Percentiles rank a stretch among this genome's conserved stretches.
Conservation (phyloP, 306 rosid genomes). For the Dryas alaskensis region DNA sequence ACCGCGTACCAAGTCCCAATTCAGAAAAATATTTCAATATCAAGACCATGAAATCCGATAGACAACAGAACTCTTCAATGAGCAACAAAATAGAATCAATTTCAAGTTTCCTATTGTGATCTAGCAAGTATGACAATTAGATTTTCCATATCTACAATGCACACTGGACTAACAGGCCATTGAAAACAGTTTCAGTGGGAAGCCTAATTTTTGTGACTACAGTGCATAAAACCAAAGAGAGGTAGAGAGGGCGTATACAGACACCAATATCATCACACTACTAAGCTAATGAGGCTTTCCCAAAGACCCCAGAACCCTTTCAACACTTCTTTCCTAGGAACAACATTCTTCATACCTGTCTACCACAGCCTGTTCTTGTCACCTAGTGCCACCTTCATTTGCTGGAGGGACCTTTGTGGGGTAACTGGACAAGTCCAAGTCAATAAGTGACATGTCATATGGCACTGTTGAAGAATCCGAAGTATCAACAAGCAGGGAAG, state of each 20-base stretch:
- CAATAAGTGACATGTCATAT: constrained; percentile 78
- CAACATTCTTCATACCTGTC: constrained; percentile 30
- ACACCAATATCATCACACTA: constrained; percentile 29
- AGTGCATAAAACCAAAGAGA: constrained; percentile 27
- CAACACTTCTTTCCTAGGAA: constrained; percentile 15
- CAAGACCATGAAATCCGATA: constrained; percentile 12
- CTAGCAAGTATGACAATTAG: constrained; percentile 38
- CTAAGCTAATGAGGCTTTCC: constrained; percentile 24
- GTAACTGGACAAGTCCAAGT: constrained; percentile 74
- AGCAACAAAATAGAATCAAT: constrained; percentile 12
- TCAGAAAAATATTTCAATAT: not conserved
- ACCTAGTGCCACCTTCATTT: constrained; percentile 45
- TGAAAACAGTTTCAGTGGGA: constrained; percentile 35
- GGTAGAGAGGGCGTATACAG: constrained; percentile 18
- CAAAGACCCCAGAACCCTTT: constrained; percentile 22
- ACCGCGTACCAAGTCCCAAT: not conserved
- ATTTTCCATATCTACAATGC: constrained; percentile 58
- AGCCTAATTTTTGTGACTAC: constrained; percentile 27
- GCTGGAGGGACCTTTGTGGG: constrained; percentile 78
- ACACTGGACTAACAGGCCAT: constrained; percentile 44
- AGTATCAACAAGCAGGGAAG: constrained; percentile 83
- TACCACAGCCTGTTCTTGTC: constrained; percentile 29
- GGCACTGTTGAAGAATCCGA: constrained; percentile 49
- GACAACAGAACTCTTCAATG: constrained; percentile 13
- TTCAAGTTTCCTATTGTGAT: constrained; percentile 28